A percentile compares a stretch with the other conserved stretches of the same genome.
Evolutionary conservation across 129 eudicot genomes (phyloP).

Genomic region (Glebionis coronaria): DNA sequence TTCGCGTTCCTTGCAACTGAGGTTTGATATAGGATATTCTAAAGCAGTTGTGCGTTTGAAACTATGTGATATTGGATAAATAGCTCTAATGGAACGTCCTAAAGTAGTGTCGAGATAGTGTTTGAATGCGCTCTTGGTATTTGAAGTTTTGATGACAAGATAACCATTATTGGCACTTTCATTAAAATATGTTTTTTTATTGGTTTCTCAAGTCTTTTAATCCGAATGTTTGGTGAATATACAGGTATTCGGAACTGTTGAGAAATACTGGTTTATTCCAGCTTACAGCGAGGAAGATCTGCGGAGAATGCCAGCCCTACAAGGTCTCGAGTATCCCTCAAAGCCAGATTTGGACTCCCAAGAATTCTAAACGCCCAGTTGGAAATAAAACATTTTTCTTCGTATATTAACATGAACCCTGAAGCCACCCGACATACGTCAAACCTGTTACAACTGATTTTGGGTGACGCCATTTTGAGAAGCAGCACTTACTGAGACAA

Average conservation of each 20-base stretch:
- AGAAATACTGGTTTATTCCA: conserved; percentile 75
- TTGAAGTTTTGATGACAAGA: background rate
- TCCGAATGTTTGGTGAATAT: conserved; percentile 12
- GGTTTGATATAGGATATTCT: too few relatives aligned
- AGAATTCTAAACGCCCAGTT: conserved; percentile 42
- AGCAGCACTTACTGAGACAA: background rate
- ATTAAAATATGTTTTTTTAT: background rate
- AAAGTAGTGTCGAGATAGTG: too few relatives aligned
- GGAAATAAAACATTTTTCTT: conserved; percentile 16
- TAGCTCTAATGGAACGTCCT: too few relatives aligned
- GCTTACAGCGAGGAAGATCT: conserved; percentile 80
- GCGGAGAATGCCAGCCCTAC: conserved; percentile 82
- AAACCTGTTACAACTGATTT: conserved; percentile 18
- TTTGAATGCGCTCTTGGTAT: background rate
- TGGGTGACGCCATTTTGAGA: conserved; percentile 6
- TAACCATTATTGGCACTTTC: background rate
- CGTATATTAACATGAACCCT: conserved; percentile 11
- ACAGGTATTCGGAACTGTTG: conserved; percentile 81
- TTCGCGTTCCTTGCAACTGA: too few relatives aligned
- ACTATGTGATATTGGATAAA: too few relatives aligned
- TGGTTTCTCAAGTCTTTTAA: background rate
- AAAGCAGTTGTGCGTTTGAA: too few relatives aligned
- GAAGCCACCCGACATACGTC: background rate
- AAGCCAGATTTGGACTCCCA: conserved; percentile 75
- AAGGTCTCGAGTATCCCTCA: conserved; percentile 93